A percentile compares a stretch with the other conserved stretches of the same genome.
phyloP scores from a whole-genome alignment of 352 stramenopile genomes.

The Phytopythium mirpurense region DNA sequence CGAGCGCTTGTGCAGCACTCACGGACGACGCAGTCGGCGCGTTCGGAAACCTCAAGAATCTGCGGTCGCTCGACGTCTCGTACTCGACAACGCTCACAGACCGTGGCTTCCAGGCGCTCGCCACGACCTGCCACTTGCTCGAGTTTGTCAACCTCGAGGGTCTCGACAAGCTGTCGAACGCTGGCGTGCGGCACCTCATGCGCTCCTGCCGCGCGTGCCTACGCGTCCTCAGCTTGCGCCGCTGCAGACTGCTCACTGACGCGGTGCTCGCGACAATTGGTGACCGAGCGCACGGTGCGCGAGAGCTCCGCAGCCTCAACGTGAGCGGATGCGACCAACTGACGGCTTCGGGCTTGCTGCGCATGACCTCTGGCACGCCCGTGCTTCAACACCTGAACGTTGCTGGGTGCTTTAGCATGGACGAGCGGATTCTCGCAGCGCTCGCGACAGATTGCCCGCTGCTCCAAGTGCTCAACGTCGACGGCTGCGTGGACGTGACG shows the following conservation, averaged over 20 bases:
- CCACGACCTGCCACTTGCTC: conserved; percentile 37
- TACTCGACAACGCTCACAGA: conserved; percentile 57
- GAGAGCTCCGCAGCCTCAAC: conserved; percentile 33
- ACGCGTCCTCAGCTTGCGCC: conserved; percentile 55
- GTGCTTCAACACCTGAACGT: conserved; percentile 62
- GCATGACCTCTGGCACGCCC: conserved; percentile 43
- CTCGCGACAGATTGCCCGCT: conserved; percentile 46
- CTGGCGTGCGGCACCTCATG: conserved; percentile 38
- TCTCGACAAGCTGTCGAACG: conserved; percentile 45
- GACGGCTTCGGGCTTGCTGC: conserved; percentile 43
- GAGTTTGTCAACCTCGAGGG: conserved; percentile 79
- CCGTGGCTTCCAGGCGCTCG: conserved; percentile 44
- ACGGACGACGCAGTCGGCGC: conserved; percentile 72
- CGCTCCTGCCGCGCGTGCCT: conserved; percentile 38
- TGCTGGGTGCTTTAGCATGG: conserved; percentile 61
- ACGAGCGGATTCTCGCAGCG: conserved; percentile 60
- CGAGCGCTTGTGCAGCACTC: conserved; percentile 48
- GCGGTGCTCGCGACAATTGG: neutral
- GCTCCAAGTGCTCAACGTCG: conserved; percentile 65
- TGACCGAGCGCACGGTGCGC: neutral
- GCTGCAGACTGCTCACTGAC: conserved; percentile 60
- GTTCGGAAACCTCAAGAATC: conserved; percentile 24
- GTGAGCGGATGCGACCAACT: conserved; percentile 54
- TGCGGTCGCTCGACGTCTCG: conserved; percentile 56
- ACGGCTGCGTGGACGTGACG: conserved; percentile 74